phyloP scores from a whole-genome alignment of 495 filamentous ascomycete species.

The Elasticomyces elasticus region DNA sequence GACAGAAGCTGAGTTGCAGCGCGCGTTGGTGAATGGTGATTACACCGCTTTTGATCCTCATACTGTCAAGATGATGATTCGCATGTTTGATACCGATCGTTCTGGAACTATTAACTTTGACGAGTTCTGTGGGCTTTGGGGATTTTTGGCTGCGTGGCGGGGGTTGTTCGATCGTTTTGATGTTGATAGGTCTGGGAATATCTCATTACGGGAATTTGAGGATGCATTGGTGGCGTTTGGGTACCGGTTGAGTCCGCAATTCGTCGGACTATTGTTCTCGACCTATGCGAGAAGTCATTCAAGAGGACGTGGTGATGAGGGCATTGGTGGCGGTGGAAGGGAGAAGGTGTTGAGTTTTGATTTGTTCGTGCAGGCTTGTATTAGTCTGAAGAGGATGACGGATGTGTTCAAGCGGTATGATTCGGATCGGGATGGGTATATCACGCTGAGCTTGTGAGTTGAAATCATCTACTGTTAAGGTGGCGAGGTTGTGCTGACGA shows the following conservation, averaged over 20 bases:
- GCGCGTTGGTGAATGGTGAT: conserved; percentile 92
- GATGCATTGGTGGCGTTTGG: conserved; percentile 91
- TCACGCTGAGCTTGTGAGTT: conserved; percentile 36
- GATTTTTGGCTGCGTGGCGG: conserved; percentile 88
- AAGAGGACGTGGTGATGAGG: conserved; percentile 23
- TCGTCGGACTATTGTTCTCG: conserved; percentile 70
- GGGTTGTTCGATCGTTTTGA: conserved; percentile 94
- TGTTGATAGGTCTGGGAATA: conserved; percentile 73
- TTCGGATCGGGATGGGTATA: conserved; percentile 78
- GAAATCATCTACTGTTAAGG: not conserved
- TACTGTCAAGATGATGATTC: conserved; percentile 95
- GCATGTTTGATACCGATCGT: conserved; percentile 92
- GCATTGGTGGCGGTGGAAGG: too few species aligned
- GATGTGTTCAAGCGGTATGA: conserved; percentile 99
- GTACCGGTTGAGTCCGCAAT: conserved; percentile 74
- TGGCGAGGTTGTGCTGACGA: conserved; percentile 1
- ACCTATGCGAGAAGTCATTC: conserved; percentile 45
- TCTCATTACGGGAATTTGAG: conserved; percentile 75
- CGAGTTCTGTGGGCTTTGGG: conserved; percentile 93
- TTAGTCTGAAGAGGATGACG: conserved; percentile 93
- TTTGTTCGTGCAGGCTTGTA: conserved; percentile 95
- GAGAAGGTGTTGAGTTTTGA: conserved; percentile 81
- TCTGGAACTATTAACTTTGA: conserved; percentile 84
- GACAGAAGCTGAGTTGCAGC: conserved; percentile 76
- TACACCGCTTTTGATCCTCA: conserved; percentile 91